Base-by-base conservation (phyloP, 2,329 filamentous ascomycete genomes). In the Diaporthe eres region DNA sequence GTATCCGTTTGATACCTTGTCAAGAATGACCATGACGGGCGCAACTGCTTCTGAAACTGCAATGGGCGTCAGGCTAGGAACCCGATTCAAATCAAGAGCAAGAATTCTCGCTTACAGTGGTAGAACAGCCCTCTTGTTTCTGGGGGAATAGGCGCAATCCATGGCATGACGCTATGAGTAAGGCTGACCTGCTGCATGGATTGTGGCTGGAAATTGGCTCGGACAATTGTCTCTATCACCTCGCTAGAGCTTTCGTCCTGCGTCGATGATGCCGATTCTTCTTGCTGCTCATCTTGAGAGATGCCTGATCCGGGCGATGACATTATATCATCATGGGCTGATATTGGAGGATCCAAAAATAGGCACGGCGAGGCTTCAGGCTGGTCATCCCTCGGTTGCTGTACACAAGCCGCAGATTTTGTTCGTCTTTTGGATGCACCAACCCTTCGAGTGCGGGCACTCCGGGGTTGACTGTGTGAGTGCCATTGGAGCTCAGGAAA, bases 1-100 rank as follows among this genome's bases (percentile, higher is more conserved):
- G 9, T 68, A 68, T 39, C 65, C 65, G 6, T 68, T 68, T 53
- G 65, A 53, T 39, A 68, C 47, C 8, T 53, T 68, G 25, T 68
- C 65, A 15, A 68, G 47, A 13, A 68, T 68, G 12, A 68, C 65
- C 65, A 68, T 68, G 47, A 68, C 65, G 3, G 65, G 65, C 0
- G 65, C 65, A 3, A 68, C 65, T 25, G 65, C 65, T 25, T 68
- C 47, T 9, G 65, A 68, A 49, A 68, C 65, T 68, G 4, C 1
- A 17, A 9, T 19, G 19, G 0, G 5, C 3, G 61, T 65, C 25
- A 65, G 17, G 8, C 9, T 3, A 3, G 25, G 25, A 5, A 8
- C 4, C 13, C 17, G 17, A 19, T 4, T 2, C 6, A 39, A 19
- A 19, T 39, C 1, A 4, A 1, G 4, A 19, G 4, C 2, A 6